phyloP scores from a whole-genome alignment of 768 basidiomycete species.

The Mrakia gelida region DNA sequence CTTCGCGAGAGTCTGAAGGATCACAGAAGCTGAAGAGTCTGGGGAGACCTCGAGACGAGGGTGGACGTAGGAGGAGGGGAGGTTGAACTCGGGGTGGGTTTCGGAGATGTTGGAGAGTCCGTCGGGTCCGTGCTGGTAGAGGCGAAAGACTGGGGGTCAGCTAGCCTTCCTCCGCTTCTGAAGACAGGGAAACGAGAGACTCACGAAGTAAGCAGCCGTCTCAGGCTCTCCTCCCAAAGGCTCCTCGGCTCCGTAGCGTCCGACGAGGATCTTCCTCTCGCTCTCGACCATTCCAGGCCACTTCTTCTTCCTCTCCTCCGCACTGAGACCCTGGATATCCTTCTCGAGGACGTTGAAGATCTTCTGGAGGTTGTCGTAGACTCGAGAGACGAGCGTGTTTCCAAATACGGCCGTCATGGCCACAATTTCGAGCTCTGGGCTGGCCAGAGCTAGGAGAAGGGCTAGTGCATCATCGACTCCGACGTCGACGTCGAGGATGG shows the following conservation, averaged over 20 bases:
- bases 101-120: slow-evolving; percentile 45
- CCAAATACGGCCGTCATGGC: slow-evolving; percentile 71
- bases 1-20: slow-evolving; percentile 40
- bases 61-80: slow-evolving; percentile 24
- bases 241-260: slow-evolving; percentile 52
- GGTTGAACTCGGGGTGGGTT: slow-evolving; percentile 43
- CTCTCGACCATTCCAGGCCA: slow-evolving; percentile 24
- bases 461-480: slow-evolving; percentile 79
- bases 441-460: slow-evolving; percentile 70
- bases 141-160: neutral
- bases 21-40: slow-evolving; percentile 40
- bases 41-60: slow-evolving; percentile 36
- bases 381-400: slow-evolving; percentile 34
- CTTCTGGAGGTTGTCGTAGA: slow-evolving; percentile 69
- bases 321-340: slow-evolving; percentile 39
- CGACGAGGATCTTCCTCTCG: slow-evolving; percentile 26
- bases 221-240: slow-evolving; percentile 69
- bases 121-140: slow-evolving; percentile 43
- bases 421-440: slow-evolving; percentile 75
- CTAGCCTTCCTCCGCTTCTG: neutral
- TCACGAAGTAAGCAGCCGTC: slow-evolving; percentile 70
- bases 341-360: slow-evolving; percentile 62
- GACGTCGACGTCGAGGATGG: slow-evolving; percentile 52
- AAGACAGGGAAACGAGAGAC: slow-evolving; percentile 13
- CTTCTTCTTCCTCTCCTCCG: neutral